Conservation (phyloP, 768 basidiomycete species). For the Dictyophora rubrovolvata region DNA sequence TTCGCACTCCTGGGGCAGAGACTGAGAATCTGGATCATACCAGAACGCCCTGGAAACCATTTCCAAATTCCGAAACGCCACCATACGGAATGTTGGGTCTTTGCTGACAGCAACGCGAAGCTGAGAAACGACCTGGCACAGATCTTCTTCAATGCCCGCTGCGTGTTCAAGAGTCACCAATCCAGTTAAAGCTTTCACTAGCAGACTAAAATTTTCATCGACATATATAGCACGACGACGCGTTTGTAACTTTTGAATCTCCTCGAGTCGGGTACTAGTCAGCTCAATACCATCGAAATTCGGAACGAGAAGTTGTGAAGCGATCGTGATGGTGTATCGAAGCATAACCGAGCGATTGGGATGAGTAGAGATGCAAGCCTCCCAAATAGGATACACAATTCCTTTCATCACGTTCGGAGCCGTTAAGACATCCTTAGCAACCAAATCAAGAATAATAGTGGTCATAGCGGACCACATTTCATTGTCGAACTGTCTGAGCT, state of each 20-base stretch:
- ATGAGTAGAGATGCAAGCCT: conserved; percentile 35
- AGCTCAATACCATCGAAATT: conserved; percentile 32
- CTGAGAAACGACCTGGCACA: conserved; percentile 37
- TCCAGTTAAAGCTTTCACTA: conserved; percentile 55
- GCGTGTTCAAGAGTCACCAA: conserved; percentile 67
- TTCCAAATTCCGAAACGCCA: conserved; percentile 66
- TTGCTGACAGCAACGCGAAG: conserved; percentile 54
- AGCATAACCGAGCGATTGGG: conserved; percentile 42
- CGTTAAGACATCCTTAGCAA: conserved; percentile 55
- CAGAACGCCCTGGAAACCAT: conserved; percentile 63
- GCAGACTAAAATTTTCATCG: conserved; percentile 51
- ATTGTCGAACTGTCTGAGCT: conserved; percentile 45
- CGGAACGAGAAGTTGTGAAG: conserved; percentile 46
- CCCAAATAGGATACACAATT: conserved; percentile 74
- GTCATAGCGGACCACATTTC: conserved; percentile 63
- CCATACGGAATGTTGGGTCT: conserved; percentile 59
- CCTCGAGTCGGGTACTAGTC: conserved; percentile 41
- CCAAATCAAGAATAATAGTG: conserved; percentile 52
- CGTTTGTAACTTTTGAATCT: conserved; percentile 55
- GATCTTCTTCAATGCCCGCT: conserved; percentile 34
- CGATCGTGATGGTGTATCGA: conserved; percentile 52
- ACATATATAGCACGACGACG: conserved; percentile 58
- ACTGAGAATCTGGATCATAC: conserved; percentile 38
- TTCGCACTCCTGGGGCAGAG: conserved; percentile 39
- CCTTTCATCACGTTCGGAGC: conserved; percentile 66